These are phyloP conservation scores for Mycena capillaripes DNA, from an alignment of 768 basidiomycete species.

Conservation along the genomic window DNA sequence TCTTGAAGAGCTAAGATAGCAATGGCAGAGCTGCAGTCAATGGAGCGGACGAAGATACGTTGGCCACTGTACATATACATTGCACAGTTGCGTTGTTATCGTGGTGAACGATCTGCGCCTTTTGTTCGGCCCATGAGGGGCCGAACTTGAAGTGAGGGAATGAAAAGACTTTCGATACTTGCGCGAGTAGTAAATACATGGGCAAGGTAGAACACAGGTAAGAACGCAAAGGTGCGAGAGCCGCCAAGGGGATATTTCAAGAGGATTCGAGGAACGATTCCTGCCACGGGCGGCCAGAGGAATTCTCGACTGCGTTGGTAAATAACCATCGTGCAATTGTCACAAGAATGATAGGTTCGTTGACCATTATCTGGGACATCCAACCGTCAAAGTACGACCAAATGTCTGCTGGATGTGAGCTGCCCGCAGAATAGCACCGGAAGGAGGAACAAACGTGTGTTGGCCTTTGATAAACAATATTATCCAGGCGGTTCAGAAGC, in stretches of 20 bases:
- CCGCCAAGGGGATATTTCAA: neutral
- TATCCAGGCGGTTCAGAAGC: too few species aligned
- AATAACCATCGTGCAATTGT: conserved; percentile 1
- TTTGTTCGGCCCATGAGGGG: conserved; percentile 12
- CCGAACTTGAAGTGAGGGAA: neutral
- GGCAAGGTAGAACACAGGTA: neutral
- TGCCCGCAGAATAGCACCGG: too few species aligned
- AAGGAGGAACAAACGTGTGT: too few species aligned
- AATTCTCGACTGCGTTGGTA: neutral
- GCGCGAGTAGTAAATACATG: neutral
- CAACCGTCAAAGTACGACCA: conserved; percentile 2
- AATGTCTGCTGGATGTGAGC: too few species aligned
- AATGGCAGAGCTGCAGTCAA: too few species aligned
- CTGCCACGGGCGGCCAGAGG: too few species aligned
- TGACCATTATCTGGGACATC: conserved; percentile 9
- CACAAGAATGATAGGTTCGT: conserved; percentile 17
- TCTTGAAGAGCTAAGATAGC: neutral
- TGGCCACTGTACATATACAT: neutral
- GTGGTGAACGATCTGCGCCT: neutral
- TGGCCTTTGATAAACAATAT: too few species aligned
- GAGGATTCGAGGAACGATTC: neutral
- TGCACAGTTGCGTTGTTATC: neutral
- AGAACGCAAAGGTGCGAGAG: neutral
- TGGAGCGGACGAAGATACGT: neutral
- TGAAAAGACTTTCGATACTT: conserved; percentile 4